These are phyloP conservation scores for Penicillium macrosclerotiorum DNA, from an alignment of 495 filamentous ascomycete species.

Conservation along the genomic window DNA sequence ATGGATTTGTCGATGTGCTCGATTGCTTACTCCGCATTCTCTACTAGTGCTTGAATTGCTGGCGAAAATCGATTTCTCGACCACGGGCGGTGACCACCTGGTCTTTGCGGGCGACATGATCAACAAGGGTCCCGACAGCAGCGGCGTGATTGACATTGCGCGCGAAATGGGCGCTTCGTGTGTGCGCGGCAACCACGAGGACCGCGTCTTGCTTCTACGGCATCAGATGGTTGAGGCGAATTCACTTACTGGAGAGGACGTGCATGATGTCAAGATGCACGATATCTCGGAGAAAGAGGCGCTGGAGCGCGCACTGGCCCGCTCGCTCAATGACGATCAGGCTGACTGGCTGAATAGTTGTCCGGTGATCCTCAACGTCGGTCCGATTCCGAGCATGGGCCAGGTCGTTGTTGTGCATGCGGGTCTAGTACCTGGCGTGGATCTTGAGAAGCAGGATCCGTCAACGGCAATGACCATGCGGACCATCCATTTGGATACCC, in stretches of 20 bases:
- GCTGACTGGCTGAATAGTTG: conserved; percentile 66
- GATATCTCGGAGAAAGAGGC: conserved; percentile 23
- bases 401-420: conserved; percentile 77
- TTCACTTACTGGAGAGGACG: conserved; percentile 9
- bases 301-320: conserved; percentile 48
- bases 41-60: conserved; percentile 61
- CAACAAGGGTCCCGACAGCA: conserved; percentile 82
- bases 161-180: conserved; percentile 67
- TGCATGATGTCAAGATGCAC: conserved; percentile 11
- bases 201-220: conserved; percentile 63
- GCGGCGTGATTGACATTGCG: conserved; percentile 73
- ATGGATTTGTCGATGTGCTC: neutral
- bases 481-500: conserved; percentile 62
- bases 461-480: conserved; percentile 89
- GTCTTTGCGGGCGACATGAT: conserved; percentile 83
- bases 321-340: conserved; percentile 56
- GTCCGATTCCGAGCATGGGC: conserved; percentile 53
- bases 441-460: conserved; percentile 72
- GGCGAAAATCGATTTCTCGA: conserved; percentile 61
- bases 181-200: conserved; percentile 93
- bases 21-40: conserved; percentile 8
- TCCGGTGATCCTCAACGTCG: conserved; percentile 73
- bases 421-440: conserved; percentile 72
- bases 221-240: conserved; percentile 35
- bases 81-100: conserved; percentile 63